These are phyloP conservation scores for Metschnikowia baotianmanensis DNA, from an alignment of 805 yeast species.

Conservation along the genomic window DNA sequence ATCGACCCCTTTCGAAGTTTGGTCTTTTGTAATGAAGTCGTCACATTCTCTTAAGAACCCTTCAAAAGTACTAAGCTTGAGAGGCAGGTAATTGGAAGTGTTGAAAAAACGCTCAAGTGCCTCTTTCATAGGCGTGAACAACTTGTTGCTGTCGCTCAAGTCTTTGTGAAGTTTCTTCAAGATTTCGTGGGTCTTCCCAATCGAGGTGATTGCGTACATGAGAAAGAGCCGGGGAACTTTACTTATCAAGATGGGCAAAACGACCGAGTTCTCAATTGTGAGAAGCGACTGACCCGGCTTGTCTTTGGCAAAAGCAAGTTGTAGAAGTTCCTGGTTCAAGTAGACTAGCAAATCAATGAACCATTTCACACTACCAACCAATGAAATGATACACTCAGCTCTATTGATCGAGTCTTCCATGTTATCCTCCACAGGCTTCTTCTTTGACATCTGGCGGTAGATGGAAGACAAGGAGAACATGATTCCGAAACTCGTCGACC, in stretches of 20 bases:
- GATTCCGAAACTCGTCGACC: conserved; percentile 69
- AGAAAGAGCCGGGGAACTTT: conserved; percentile 69
- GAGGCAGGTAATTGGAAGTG: conserved; percentile 49
- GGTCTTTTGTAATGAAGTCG: conserved; percentile 31
- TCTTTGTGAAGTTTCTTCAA: conserved; percentile 57
- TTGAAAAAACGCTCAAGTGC: conserved; percentile 50
- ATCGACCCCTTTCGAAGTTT: conserved; percentile 19
- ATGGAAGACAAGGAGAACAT: conserved; percentile 60
- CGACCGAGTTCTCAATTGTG: conserved; percentile 40
- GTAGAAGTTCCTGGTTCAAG: conserved; percentile 68
- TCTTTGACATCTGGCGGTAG: conserved; percentile 64
- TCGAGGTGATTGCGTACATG: conserved; percentile 63
- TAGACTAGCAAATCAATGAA: conserved; percentile 73
- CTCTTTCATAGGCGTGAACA: conserved; percentile 50
- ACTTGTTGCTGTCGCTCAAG: conserved; percentile 37
- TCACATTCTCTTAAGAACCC: conserved; percentile 60
- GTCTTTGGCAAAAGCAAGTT: conserved; percentile 33
- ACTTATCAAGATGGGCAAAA: conserved; percentile 58
- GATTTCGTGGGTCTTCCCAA: conserved; percentile 59
- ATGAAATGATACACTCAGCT: conserved; percentile 58
- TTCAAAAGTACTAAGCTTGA: conserved; percentile 56
- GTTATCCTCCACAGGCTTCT: conserved; percentile 50
- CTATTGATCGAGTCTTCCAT: conserved; percentile 54
- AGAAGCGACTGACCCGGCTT: conserved; percentile 21
- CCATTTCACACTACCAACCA: conserved; percentile 85